phyloP scores from a whole-genome alignment of 139 green algal genomes.

The Penium margaritaceum region DNA sequence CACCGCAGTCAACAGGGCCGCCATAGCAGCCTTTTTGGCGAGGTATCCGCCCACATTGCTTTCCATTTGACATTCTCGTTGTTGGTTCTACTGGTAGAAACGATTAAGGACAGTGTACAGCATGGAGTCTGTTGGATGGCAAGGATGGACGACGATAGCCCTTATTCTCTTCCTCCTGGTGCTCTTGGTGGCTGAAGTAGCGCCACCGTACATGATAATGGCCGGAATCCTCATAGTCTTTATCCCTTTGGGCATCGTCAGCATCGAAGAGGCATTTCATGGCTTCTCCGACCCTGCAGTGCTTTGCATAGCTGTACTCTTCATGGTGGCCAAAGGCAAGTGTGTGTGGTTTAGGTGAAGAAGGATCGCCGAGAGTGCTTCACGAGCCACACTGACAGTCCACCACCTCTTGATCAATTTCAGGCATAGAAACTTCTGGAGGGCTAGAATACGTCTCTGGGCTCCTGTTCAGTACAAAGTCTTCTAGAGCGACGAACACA shows the following conservation, averaged over 20 bases:
- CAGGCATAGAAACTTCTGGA: conserved; percentile 38
- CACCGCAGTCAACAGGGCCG: too few relatives aligned
- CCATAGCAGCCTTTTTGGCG: too few relatives aligned
- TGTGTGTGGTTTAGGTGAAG: neutral
- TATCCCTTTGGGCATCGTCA: conserved; percentile 25
- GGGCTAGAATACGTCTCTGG: conserved; percentile 28
- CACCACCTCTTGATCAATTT: neutral
- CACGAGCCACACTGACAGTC: conserved; percentile 6
- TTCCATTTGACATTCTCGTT: too few relatives aligned
- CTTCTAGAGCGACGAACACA: neutral
- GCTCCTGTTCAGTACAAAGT: conserved; percentile 34
- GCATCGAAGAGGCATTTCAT: conserved; percentile 32
- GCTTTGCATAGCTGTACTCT: conserved; percentile 34
- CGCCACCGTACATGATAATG: conserved; percentile 34
- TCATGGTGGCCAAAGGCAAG: conserved; percentile 39
- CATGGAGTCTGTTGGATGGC: conserved; percentile 31
- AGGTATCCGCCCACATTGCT: too few relatives aligned
- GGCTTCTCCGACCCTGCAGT: conserved; percentile 32
- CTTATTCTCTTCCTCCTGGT: conserved; percentile 34
- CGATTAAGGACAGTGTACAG: too few relatives aligned
- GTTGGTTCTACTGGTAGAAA: too few relatives aligned
- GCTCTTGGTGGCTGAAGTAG: conserved; percentile 25
- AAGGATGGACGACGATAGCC: conserved; percentile 25
- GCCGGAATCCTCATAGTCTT: conserved; percentile 30
- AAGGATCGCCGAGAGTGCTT: too few relatives aligned